phyloP scores from a whole-genome alignment of 805 yeast genomes.

The Candida sithepensis region DNA sequence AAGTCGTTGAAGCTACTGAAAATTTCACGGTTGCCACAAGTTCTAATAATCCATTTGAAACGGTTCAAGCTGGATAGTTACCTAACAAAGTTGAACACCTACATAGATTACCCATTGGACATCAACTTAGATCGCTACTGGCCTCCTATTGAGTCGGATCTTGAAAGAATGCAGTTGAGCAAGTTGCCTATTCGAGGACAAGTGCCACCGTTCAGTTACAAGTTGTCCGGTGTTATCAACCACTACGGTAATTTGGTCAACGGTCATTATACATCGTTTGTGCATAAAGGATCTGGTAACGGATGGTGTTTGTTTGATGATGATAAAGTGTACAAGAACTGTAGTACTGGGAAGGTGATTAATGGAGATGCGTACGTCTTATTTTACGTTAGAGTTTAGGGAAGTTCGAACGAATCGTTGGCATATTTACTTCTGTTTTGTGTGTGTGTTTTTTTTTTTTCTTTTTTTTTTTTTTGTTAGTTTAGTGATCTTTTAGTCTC shows the following conservation, averaged over 20 bases:
- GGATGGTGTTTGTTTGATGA: slow-evolving; percentile 89
- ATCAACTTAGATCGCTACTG: slow-evolving; percentile 61
- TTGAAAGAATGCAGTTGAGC: slow-evolving; percentile 42
- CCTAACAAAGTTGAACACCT: slow-evolving; percentile 57
- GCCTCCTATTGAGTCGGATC: slow-evolving; percentile 47
- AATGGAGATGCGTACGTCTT: slow-evolving; percentile 79
- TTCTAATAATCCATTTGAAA: slow-evolving; percentile 80
- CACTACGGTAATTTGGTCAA: slow-evolving; percentile 80
- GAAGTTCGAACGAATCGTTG: too few species aligned
- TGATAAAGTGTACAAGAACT: slow-evolving; percentile 54
- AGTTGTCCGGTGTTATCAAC: slow-evolving; percentile 75
- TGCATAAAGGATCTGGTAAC: slow-evolving; percentile 49
- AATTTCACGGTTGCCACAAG: slow-evolving; percentile 74
- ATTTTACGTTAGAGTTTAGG: slow-evolving; percentile 55
- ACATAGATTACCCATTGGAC: slow-evolving; percentile 63
- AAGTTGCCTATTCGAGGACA: slow-evolving; percentile 68
- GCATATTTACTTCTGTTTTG: too few species aligned
- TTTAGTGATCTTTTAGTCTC: neutral
- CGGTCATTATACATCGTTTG: slow-evolving; percentile 87
- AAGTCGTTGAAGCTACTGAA: slow-evolving; percentile 64
- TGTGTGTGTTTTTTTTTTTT: neutral
- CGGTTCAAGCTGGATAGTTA: slow-evolving; percentile 60
- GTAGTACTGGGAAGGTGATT: slow-evolving; percentile 49
- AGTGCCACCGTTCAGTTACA: slow-evolving; percentile 73
- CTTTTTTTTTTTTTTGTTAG: neutral